Conservation (phyloP, 1,284 basidiomycete species). For the Rhodotorula sp. region DNA sequence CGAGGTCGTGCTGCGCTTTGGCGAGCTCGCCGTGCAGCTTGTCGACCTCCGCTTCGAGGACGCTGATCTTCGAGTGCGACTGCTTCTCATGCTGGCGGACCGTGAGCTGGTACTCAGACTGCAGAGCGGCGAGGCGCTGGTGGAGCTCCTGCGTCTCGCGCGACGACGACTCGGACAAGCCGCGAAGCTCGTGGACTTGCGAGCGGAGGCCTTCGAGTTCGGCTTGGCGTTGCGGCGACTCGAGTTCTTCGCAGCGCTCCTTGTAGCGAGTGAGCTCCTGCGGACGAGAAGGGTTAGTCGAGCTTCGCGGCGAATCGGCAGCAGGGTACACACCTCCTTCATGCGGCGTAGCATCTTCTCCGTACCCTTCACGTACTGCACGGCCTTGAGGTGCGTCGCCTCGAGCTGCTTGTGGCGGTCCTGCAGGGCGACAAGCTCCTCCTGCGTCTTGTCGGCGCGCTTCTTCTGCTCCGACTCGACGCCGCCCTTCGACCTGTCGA, state of each 20-base stretch:
- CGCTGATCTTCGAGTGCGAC: conserved; percentile 62
- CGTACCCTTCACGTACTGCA: conserved; percentile 63
- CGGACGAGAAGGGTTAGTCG: no score
- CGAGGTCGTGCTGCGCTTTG: conserved; percentile 41
- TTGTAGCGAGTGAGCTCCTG: conserved; percentile 83
- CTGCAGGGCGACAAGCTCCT: conserved; percentile 43
- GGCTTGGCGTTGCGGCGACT: conserved; percentile 60
- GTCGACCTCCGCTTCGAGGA: conserved; percentile 54
- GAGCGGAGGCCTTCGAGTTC: conserved; percentile 56
- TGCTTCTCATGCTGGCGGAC: conserved; percentile 49
- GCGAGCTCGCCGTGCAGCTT: conserved; percentile 38
- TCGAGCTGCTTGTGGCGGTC: conserved; percentile 44
- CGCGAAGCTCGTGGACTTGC: conserved; percentile 61
- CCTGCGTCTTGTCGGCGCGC: conserved; percentile 32
- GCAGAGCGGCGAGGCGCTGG: conserved; percentile 70
- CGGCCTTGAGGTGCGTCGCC: conserved; percentile 46
- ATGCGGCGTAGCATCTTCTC: conserved; percentile 98
- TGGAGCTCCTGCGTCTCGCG: conserved; percentile 70
- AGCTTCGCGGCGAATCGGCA: neutral
- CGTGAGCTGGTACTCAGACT: conserved; percentile 69
- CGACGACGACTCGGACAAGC: conserved; percentile 65
- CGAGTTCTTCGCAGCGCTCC: conserved; percentile 69
- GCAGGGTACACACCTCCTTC: conserved; percentile 58
- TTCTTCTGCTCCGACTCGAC: conserved; percentile 29
- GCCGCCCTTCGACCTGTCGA: conserved; percentile 28